phyloP scores from a whole-genome alignment of 208 protist species.

The Leishmania braziliensis region DNA sequence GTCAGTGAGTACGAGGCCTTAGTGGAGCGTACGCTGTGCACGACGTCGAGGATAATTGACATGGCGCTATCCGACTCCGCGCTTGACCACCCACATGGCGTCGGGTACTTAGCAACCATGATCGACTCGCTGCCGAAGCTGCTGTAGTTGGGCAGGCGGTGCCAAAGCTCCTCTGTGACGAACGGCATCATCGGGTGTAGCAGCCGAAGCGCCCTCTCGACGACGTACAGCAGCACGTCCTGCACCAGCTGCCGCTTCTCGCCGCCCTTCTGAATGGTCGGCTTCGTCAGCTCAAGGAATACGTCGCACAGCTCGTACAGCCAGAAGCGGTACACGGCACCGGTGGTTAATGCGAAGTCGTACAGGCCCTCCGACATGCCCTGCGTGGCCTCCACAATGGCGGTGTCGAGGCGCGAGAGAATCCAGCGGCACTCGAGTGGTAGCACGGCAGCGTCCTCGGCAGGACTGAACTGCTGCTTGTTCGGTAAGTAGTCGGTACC shows the following conservation, averaged over 20 bases:
- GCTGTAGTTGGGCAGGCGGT: conserved; percentile 90
- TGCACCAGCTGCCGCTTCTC: conserved; percentile 83
- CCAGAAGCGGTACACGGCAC: conserved; percentile 96
- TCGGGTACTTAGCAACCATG: conserved; percentile 90
- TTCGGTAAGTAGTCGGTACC: conserved; percentile 77
- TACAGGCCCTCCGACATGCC: conserved; percentile 83
- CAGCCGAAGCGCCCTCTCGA: conserved; percentile 95
- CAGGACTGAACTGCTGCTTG: conserved; percentile 43
- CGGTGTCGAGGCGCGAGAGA: conserved; percentile 87
- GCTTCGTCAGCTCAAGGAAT: conserved; percentile 96
- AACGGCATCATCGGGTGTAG: conserved; percentile 99
- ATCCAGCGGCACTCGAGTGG: conserved; percentile 97
- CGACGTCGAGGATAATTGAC: conserved; percentile 82
- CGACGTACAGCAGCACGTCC: conserved; percentile 90
- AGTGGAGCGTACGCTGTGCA: conserved; percentile 85
- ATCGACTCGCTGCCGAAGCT: conserved; percentile 81
- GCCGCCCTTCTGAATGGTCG: conserved; percentile 80
- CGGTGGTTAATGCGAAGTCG: conserved; percentile 93
- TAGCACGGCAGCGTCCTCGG: conserved; percentile 42
- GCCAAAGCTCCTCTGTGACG: conserved; percentile 99
- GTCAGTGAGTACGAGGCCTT: conserved; percentile 91
- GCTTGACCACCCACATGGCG: conserved; percentile 64
- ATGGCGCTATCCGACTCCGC: conserved; percentile 76
- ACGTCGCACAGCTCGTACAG: conserved; percentile 98
- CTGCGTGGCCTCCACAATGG: conserved; percentile 75